phyloP scores from a whole-genome alignment of 1,284 basidiomycete species.

The Sphagnurus paluster region DNA sequence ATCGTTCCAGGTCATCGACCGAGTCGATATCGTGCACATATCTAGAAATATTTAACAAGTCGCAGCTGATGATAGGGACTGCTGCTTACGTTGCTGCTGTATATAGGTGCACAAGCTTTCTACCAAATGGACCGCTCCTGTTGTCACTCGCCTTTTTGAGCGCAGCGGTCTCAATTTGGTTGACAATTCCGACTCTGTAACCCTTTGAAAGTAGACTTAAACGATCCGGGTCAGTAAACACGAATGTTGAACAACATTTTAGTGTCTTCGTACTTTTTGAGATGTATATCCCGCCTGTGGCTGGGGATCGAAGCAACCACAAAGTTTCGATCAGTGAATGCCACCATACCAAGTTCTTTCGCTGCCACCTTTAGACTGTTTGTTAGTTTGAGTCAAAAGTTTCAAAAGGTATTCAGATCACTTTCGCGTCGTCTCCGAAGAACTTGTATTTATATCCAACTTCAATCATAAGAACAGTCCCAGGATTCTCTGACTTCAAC shows the following conservation, averaged over 20 bases:
- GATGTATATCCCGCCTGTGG: constrained; percentile 81
- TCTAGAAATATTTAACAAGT: constrained; percentile 35
- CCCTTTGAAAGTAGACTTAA: constrained; percentile 81
- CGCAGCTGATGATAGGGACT: background rate
- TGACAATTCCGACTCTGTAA: constrained; percentile 87
- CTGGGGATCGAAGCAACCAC: constrained; percentile 82
- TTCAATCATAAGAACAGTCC: constrained; percentile 83
- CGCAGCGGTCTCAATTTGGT: constrained; percentile 94
- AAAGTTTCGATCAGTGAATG: constrained; percentile 80
- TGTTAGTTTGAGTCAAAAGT: constrained; percentile 8
- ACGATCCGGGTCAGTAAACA: constrained; percentile 7
- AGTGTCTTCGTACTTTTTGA: constrained; percentile 80
- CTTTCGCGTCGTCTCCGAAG: constrained; percentile 88
- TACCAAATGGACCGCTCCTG: constrained; percentile 78
- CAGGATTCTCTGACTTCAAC: constrained; percentile 74
- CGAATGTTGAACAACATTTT: background rate
- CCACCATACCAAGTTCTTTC: constrained; percentile 81
- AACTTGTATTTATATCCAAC: constrained; percentile 90
- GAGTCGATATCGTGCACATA: constrained; percentile 76
- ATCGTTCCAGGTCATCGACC: constrained; percentile 60
- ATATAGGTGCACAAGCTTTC: constrained; percentile 81
- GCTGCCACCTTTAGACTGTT: constrained; percentile 67
- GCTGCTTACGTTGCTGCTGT: constrained; percentile 83
- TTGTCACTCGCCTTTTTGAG: constrained; percentile 91
- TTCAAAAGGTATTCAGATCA: constrained; percentile 26